Evolutionary conservation across 768 basidiomycete species (phyloP).

Genomic region (Pleurotus djamor): DNA sequence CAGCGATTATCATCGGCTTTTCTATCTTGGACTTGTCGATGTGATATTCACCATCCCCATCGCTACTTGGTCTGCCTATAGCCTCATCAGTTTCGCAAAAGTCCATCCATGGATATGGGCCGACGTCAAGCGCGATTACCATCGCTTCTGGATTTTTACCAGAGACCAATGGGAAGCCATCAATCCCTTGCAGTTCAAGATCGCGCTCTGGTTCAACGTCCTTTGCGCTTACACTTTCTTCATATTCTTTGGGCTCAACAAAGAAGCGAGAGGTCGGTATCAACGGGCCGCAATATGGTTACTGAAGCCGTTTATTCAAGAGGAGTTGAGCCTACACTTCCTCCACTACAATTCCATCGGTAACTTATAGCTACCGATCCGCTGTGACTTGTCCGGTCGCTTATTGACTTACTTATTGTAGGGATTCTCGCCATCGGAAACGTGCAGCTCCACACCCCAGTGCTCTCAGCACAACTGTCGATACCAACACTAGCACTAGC

Average conservation of each 20-base stretch:
- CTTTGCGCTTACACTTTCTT: constrained; percentile 38
- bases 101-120: constrained; percentile 28
- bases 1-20: constrained; percentile 30
- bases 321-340: not conserved
- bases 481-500: too few relatives aligned
- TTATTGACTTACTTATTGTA: too few relatives aligned
- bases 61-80: constrained; percentile 20
- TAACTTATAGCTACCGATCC: too few relatives aligned
- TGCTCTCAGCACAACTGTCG: too few relatives aligned
- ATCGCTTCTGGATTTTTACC: constrained; percentile 22
- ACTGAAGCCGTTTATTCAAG: not conserved
- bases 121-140: constrained; percentile 28
- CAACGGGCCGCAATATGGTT: not conserved
- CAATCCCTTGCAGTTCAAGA: constrained; percentile 13
- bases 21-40: constrained; percentile 28
- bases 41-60: constrained; percentile 30
- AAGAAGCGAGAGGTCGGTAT: constrained; percentile 38
- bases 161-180: constrained; percentile 18
- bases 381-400: too few relatives aligned
- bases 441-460: too few relatives aligned
- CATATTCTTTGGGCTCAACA: constrained; percentile 38
- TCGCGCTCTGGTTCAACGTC: constrained; percentile 28
- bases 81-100: constrained; percentile 13
- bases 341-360: not conserved
- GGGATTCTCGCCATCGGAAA: too few relatives aligned